phyloP scores from a whole-genome alignment of 1,284 basidiomycete species.

The Trichosporon coremiiforme region DNA sequence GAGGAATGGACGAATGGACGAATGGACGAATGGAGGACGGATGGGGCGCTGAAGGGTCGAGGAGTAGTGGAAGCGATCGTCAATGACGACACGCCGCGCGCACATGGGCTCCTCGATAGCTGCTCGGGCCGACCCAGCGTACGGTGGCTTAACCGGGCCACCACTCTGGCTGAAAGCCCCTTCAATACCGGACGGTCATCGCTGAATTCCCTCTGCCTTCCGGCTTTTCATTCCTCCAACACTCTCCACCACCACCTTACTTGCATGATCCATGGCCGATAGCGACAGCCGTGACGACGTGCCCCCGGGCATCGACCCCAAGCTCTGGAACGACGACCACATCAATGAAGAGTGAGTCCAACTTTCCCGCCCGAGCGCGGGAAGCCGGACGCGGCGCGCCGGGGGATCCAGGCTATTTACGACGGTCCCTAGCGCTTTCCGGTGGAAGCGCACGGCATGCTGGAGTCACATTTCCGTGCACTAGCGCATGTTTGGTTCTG shows the following conservation, averaged over 20 bases:
- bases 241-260: no score
- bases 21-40: background rate
- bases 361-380: background rate
- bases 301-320: slow-evolving; percentile 29
- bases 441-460: background rate
- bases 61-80: background rate
- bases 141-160: background rate
- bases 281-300: slow-evolving; percentile 16
- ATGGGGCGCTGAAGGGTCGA: slow-evolving; percentile 5
- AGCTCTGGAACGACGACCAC: slow-evolving; percentile 61
- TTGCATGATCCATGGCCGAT: background rate
- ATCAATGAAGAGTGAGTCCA: slow-evolving; percentile 67
- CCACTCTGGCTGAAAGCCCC: background rate
- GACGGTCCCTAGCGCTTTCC: slow-evolving; percentile 3
- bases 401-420: background rate
- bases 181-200: background rate
- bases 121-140: slow-evolving; percentile 6
- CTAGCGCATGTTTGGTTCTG: background rate
- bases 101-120: background rate
- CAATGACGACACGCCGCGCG: slow-evolving; percentile 12
- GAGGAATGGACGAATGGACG: slow-evolving; percentile 10
- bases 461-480: background rate
- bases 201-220: background rate
- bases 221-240: background rate
- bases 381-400: background rate